Conservation (phyloP, 108 stramenopile species). For the Chaetoceros muelleri region DNA sequence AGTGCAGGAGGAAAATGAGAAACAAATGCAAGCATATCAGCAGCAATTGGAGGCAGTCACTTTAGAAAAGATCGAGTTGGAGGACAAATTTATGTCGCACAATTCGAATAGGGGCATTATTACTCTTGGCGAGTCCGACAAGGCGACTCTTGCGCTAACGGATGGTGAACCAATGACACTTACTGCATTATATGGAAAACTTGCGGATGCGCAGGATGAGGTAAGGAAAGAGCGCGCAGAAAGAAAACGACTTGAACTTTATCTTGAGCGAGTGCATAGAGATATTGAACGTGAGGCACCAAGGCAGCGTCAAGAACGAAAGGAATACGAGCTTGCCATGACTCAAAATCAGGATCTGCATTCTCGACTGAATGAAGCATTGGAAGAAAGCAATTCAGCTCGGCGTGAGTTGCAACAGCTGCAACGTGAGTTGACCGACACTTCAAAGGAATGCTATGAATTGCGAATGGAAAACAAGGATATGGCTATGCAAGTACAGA, state of each 20-base stretch:
- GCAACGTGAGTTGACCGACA: conserved; percentile 28
- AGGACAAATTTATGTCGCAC: not conserved
- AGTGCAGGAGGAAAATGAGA: conserved; percentile 35
- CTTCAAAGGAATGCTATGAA: conserved; percentile 29
- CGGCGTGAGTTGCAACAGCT: conserved; percentile 46
- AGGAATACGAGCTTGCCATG: conserved; percentile 71
- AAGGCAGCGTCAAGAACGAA: conserved; percentile 48
- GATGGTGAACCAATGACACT: conserved; percentile 41
- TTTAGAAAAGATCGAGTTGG: conserved; percentile 5
- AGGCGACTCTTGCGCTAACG: not conserved
- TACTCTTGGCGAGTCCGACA: not conserved
- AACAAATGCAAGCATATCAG: conserved; percentile 22
- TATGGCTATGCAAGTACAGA: conserved; percentile 78
- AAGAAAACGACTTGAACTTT: conserved; percentile 44
- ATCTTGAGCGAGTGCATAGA: conserved; percentile 44
- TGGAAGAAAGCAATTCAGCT: conserved; percentile 41
- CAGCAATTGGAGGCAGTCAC: conserved; percentile 33
- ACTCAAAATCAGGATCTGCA: conserved; percentile 49
- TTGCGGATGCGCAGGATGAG: conserved; percentile 60
- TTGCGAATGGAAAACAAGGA: conserved; percentile 48
- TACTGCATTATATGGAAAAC: conserved; percentile 56
- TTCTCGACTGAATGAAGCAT: conserved; percentile 43
- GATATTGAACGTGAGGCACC: conserved; percentile 72
- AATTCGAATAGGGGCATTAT: not conserved
- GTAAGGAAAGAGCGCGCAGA: conserved; percentile 36